A percentile compares a stretch with the other conserved stretches of the same genome.
These are phyloP conservation scores for Sordariomycetes sp. DNA, from an alignment of 2,329 filamentous ascomycete species.

Conservation along the genomic window DNA sequence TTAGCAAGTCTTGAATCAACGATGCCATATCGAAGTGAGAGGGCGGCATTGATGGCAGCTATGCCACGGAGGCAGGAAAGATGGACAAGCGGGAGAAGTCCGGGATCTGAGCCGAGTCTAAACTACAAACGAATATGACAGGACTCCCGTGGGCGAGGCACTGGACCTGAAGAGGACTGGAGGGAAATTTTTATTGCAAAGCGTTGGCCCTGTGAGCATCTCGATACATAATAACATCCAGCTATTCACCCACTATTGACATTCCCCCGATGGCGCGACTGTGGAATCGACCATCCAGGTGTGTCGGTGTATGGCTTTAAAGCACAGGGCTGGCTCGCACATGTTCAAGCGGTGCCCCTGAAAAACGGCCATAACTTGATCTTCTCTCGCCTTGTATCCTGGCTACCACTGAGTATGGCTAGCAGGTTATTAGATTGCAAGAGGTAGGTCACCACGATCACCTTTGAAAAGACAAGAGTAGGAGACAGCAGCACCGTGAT, in stretches of 20 bases:
- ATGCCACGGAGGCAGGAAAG: too few species aligned
- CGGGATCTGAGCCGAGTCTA: too few species aligned
- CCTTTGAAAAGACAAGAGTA: not conserved
- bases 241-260: not conserved
- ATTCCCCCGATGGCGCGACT: not conserved
- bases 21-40: too few species aligned
- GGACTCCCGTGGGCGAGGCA: not conserved
- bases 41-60: too few species aligned
- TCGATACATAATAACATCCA: not conserved
- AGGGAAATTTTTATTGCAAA: not conserved
- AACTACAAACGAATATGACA: too few species aligned
- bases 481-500: not conserved
- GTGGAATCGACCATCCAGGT: not conserved
- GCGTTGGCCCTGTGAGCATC: not conserved
- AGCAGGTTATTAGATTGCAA: slow-evolving; percentile 60
- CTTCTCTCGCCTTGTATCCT: slow-evolving; percentile 64
- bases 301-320: slow-evolving; percentile 13
- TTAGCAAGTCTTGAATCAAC: too few species aligned
- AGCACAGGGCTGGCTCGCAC: slow-evolving; percentile 13
- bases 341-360: slow-evolving; percentile 12
- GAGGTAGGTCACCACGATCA: slow-evolving; percentile 24
- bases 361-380: slow-evolving; percentile 20
- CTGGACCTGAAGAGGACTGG: not conserved
- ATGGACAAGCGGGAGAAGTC: too few species aligned
- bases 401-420: slow-evolving; percentile 33